Base-by-base conservation (phyloP, 805 yeast species). In the Kazachstania taianensis region DNA sequence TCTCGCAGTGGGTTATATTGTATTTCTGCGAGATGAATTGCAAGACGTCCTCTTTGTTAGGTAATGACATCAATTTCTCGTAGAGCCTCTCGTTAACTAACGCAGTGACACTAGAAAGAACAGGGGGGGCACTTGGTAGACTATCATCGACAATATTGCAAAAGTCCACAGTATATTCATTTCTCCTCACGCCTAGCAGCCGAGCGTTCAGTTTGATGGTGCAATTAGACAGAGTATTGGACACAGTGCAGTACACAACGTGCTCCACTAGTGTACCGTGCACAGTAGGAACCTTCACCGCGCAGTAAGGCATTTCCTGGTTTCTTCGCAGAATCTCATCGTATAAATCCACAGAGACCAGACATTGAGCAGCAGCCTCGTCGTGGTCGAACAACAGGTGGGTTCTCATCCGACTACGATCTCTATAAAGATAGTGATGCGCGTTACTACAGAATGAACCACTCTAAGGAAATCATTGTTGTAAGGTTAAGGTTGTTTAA, bases 21-120 rank as follows among this genome's bases (percentile, higher is more conserved):
- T 41, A 52, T 33, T 53, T 57, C 14, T 39, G n/a, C 7, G 37
- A 38, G 6, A 57, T 16, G 28, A 54, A 55, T 15, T 43, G 33
- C 9, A 45, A 23, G 18, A 45, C 39, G 10, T 54, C 50, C 3
- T 37, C 26, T 5, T 41, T 32, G 5, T 40, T 20, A 2, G 42
- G 35, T 10, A 50, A 30, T 13, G 35, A 27, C 24, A 35, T 35
- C 9, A 56, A 26, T 17, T 45, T 50, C 20, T 45, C 46, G 34
- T 52, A 55, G 12, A 57, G 32, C 13, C 36, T 28, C 1, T 38
- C 33, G 15, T 43, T 44, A 6, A 52, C 22, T 7, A 45, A 22
- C 9, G 52, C 23, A 1, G 44, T 43, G 0, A 53, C 30, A 5
- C 38, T 28, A 5, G 44, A 37, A 10, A 54, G 33, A 1, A 34